Conservation (phyloP, 2,329 filamentous ascomycete genomes). For the Penicillium occitanis region DNA sequence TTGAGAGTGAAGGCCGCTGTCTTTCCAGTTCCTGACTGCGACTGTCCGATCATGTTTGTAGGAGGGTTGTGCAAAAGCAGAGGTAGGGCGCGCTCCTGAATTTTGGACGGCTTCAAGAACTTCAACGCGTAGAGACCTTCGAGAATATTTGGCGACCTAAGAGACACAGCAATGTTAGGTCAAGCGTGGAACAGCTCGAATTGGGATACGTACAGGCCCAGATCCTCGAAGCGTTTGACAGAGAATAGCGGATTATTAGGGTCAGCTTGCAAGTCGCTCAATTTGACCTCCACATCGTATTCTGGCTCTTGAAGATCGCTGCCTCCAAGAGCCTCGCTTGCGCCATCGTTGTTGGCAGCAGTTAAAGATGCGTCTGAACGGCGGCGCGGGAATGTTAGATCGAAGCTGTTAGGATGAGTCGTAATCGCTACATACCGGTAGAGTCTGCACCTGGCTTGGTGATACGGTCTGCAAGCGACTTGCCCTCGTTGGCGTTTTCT, state of each 20-base stretch:
- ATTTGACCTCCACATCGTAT: slow-evolving; percentile 88
- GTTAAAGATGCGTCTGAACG: slow-evolving; percentile 21
- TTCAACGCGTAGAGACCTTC: slow-evolving; percentile 77
- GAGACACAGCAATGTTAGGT: slow-evolving; percentile 8
- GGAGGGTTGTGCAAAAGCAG: slow-evolving; percentile 85
- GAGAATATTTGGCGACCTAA: slow-evolving; percentile 63
- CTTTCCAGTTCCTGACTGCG: slow-evolving; percentile 98
- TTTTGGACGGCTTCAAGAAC: slow-evolving; percentile 95
- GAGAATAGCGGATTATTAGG: slow-evolving; percentile 86
- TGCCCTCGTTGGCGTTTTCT: slow-evolving; percentile 35
- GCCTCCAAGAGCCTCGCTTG: slow-evolving; percentile 41
- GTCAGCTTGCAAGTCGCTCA: slow-evolving; percentile 84
- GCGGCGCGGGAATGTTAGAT: slow-evolving; percentile 16
- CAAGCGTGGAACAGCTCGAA: neutral
- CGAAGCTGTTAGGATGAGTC: slow-evolving; percentile 32
- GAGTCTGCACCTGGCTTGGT: slow-evolving; percentile 41
- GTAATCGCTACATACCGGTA: slow-evolving; percentile 37
- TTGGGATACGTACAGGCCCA: slow-evolving; percentile 70
- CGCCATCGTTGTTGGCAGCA: slow-evolving; percentile 37
- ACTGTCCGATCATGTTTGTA: slow-evolving; percentile 93
- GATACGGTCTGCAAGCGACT: slow-evolving; percentile 52
- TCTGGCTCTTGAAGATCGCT: slow-evolving; percentile 67
- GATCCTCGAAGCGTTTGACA: slow-evolving; percentile 76
- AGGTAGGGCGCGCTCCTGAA: slow-evolving; percentile 91
- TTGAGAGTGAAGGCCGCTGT: slow-evolving; percentile 95